Evolutionary conservation across 345 rosid genomes (phyloP), one percentile per base, ranked within the genome.

Genomic region (Turritis glabra): DNA sequence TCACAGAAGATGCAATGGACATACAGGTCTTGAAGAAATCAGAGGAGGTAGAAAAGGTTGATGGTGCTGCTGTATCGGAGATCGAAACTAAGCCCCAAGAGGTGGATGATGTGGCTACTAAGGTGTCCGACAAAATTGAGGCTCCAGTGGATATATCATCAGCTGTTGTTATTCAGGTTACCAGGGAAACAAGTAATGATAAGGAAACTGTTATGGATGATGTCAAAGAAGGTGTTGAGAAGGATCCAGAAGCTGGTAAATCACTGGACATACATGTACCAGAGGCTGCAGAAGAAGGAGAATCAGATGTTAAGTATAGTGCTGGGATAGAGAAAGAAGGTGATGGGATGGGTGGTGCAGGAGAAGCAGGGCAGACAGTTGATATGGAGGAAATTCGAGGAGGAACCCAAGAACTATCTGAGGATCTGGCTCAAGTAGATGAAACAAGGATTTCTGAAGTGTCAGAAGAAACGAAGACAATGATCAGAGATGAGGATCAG

Each of bases 391-490:
- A 74, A 53, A 68, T 33, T 60, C 47, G 13, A 67, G 67, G 71
- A 46, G 80, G 71, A 59, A 71, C 29, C 62, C 48, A 10, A 64
- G 68, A 73, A 47, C 55, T 63, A 30, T 35, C 52, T 33, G 70
- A 57, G 74, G 82, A 51, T 41, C 21, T 30, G 19, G 32, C 68
- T 22, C 51, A 75, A 67, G 44, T 9, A 52, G 85, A 75, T 17
- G 75, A 65, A 30, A 67, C 50, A 10, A 75, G 72, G 25, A 73
- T 76, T 43, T 71, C 23, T 43, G 78, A 67, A 44, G 77, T 18
- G 26, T 76, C 69, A 8, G 67, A 69, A 53, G 84, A 77, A 52
- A 23, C 54, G 1, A 83, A 63, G 74, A 74, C 57, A 67, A 60
- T 17, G 38, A 56, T 57, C 13, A 70, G 59, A 17, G 71, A 53